These are phyloP conservation scores for Ustilago shanxiensis DNA, from an alignment of 1,284 basidiomycete genomes.

Conservation along the genomic window DNA sequence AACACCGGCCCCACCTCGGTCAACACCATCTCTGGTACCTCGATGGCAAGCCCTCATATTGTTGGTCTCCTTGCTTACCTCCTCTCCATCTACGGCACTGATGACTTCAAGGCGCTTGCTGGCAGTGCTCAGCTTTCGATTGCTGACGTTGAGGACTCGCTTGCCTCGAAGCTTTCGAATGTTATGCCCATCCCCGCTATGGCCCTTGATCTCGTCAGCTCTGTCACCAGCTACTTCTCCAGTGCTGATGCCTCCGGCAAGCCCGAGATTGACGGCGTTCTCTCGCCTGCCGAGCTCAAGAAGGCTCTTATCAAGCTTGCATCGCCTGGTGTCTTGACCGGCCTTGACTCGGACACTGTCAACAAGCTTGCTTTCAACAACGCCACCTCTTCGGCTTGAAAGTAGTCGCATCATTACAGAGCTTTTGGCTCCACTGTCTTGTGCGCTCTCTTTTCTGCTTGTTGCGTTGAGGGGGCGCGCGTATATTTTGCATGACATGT, in stretches of 20 bases:
- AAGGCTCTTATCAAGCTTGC: conserved; percentile 78
- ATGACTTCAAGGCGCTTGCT: conserved; percentile 54
- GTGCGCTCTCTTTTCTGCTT: conserved; percentile 13
- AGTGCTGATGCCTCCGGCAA: conserved; percentile 58
- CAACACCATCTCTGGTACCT: conserved; percentile 79
- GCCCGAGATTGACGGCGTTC: conserved; percentile 71
- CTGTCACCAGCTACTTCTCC: conserved; percentile 56
- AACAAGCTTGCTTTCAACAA: conserved; percentile 70
- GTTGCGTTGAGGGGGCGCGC: conserved; percentile 16
- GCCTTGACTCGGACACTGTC: conserved; percentile 62
- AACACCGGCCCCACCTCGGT: conserved; percentile 73
- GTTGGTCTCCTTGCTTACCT: conserved; percentile 72
- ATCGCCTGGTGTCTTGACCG: conserved; percentile 74
- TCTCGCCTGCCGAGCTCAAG: conserved; percentile 78
- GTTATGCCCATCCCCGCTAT: conserved; percentile 58
- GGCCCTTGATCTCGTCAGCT: conserved; percentile 60
- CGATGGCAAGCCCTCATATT: conserved; percentile 76
- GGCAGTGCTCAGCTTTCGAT: conserved; percentile 29
- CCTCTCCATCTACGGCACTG: conserved; percentile 75
- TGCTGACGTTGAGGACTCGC: conserved; percentile 45
- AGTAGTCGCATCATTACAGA: conserved; percentile 1
- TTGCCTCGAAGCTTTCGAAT: conserved; percentile 63
- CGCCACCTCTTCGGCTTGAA: conserved; percentile 55
- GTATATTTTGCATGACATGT: conserved; percentile 37
- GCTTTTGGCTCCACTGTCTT: conserved; percentile 31